Evolutionary conservation across 1,284 basidiomycete genomes (phyloP), one percentile per base, ranked within the genome.

Genomic region (Microbotryum saponariae): DNA sequence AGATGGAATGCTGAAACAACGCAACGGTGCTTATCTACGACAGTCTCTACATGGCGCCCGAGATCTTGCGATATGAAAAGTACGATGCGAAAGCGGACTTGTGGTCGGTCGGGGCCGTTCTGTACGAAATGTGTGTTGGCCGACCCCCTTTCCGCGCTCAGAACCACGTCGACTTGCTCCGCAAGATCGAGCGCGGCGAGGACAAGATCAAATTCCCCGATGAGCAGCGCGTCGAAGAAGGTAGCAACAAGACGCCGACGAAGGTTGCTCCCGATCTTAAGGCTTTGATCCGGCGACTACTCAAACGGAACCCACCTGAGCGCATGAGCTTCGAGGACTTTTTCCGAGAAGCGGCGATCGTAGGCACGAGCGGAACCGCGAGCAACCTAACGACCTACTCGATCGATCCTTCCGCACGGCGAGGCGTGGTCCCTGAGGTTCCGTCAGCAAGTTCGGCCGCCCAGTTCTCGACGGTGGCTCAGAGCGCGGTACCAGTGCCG

Each of bases 61-160:
- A 99, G 77, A 98, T 99, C 67, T 79, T 99, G 21, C 84, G 90
- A 23, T 97, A 97, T 75, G 89, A 98, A 77, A 96, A 94, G 76
- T 97, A 99, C 76, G 92, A 97, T 74, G 92, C 92, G 27, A 97
- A 93, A 74, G 94, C 91, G 1, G 94, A 99, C 74, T 80, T 99
- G 1, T 99, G 94, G 94, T 94, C 91, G 7, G 91, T 97, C 37
- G 96, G 94, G 8, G 92, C 96, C 0, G 94, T 99, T 4, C 79
- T 97, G 1, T 98, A 87, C 76, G 96, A 99, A 76, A 97, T 96
- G 87, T 81, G 85, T 21, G 87, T 92, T 25, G 94, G 93, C 4
- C 86, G 85, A 69, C 89, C 96, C 3, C 94, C 96, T 0, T 98
- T 94, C 78, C 85, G 92, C 20, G 94, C 96, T 0, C 84, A 85